Conservation (phyloP, 2,329 filamentous ascomycete genomes). For the Cladosporium oxysporum region DNA sequence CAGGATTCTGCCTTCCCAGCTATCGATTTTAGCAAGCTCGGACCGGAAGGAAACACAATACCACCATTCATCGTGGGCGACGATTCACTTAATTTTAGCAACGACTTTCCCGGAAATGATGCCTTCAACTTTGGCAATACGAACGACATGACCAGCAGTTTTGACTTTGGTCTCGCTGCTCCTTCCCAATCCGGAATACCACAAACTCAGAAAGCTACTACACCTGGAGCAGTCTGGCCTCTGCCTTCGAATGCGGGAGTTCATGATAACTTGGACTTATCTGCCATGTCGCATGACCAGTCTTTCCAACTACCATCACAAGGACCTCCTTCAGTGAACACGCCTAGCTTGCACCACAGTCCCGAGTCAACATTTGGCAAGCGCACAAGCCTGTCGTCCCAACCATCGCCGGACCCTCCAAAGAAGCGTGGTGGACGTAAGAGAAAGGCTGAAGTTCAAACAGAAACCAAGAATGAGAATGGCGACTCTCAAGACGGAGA, state of each 20-base stretch:
- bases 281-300: slow-evolving; percentile 26
- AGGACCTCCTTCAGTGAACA: slow-evolving; percentile 18
- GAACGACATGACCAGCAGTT: slow-evolving; percentile 28
- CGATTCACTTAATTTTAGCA: slow-evolving; percentile 32
- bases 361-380: slow-evolving; percentile 34
- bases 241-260: slow-evolving; percentile 25
- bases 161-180: slow-evolving; percentile 32
- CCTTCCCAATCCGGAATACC: slow-evolving; percentile 24
- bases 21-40: slow-evolving; percentile 26
- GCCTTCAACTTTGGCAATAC: slow-evolving; percentile 32
- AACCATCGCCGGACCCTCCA: slow-evolving; percentile 32
- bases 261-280: slow-evolving; percentile 25
- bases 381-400: slow-evolving; percentile 35
- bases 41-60: slow-evolving; percentile 30
- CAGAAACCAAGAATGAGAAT: slow-evolving; percentile 50
- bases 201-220: slow-evolving; percentile 29
- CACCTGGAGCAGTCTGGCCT: slow-evolving; percentile 30
- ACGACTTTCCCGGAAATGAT: slow-evolving; percentile 26
- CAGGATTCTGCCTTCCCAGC: slow-evolving; percentile 35
- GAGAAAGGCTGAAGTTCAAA: slow-evolving; percentile 37
- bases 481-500: slow-evolving; percentile 35
- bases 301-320: slow-evolving; percentile 20
- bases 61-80: slow-evolving; percentile 39
- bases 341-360: slow-evolving; percentile 34
- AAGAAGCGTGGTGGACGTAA: slow-evolving; percentile 41